These are phyloP conservation scores for Withania somnifera DNA, from an alignment of 305 asterid species.

Conservation along the genomic window DNA sequence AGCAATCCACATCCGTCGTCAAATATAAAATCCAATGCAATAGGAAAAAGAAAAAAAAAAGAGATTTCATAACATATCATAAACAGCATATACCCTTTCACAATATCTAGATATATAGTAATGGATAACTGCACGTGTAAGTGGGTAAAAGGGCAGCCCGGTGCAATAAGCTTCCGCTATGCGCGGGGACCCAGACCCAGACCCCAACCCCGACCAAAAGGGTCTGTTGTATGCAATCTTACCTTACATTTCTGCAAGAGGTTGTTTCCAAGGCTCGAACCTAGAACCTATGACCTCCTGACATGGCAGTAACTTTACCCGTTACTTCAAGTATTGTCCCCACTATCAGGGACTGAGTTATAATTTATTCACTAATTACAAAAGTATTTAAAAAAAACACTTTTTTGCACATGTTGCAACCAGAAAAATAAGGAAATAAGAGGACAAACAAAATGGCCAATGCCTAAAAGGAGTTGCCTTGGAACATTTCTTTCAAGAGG, in stretches of 20 bases:
- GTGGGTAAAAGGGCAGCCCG: background rate
- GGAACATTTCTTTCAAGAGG: background rate
- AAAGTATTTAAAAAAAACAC: background rate
- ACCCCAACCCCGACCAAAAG: too few species aligned
- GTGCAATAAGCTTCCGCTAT: too few species aligned
- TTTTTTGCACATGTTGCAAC: background rate
- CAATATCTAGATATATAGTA: background rate
- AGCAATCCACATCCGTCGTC: background rate
- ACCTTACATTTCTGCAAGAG: too few species aligned
- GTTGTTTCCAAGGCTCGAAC: too few species aligned
- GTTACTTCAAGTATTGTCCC: too few species aligned
- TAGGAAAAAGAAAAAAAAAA: background rate
- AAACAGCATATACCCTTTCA: background rate
- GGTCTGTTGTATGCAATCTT: too few species aligned
- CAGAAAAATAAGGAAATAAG: background rate
- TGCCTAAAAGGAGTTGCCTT: background rate
- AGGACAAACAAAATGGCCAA: background rate
- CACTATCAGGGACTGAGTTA: background rate
- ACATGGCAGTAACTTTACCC: too few species aligned
- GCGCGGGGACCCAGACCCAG: too few species aligned
- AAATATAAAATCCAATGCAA: background rate
- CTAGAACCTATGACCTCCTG: too few species aligned
- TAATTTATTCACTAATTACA: background rate
- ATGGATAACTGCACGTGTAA: background rate
- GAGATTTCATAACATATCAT: background rate